Conservation (phyloP, 2,329 filamentous ascomycete species). For the Arthroderma sp. region DNA sequence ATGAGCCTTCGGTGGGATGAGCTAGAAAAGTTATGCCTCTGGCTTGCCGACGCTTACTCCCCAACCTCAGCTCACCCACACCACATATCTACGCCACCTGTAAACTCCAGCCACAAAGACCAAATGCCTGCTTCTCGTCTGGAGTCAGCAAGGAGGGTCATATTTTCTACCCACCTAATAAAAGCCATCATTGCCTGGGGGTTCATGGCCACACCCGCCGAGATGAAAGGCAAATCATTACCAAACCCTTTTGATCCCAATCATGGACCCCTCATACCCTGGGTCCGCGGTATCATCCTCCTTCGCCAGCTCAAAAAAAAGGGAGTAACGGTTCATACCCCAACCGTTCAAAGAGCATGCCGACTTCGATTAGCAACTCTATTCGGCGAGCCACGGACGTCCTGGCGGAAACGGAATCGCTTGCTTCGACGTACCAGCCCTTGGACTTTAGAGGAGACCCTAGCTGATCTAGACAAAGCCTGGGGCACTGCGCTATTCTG, state of each 20-base stretch:
- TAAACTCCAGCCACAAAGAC: not conserved
- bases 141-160: conserved; percentile 19
- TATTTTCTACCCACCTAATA: conserved; percentile 34
- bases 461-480: conserved; percentile 21
- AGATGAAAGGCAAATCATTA: conserved; percentile 11
- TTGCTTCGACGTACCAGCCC: conserved; percentile 24
- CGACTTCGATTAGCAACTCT: conserved; percentile 25
- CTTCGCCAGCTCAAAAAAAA: conserved; percentile 24
- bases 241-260: conserved; percentile 10
- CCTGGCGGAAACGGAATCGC: conserved; percentile 22
- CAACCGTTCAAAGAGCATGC: conserved; percentile 21
- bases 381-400: conserved; percentile 20
- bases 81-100: not conserved
- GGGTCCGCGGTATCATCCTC: conserved; percentile 27
- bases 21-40: conserved; percentile 38
- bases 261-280: conserved; percentile 20
- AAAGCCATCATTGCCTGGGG: conserved; percentile 38
- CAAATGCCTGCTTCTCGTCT: conserved; percentile 6
- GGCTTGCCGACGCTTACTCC: conserved; percentile 35
- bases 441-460: conserved; percentile 18
- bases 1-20: conserved; percentile 41
- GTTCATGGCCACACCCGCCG: conserved; percentile 24
- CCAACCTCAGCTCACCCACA: not conserved
- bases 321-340: conserved; percentile 21
- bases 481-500: conserved; percentile 24